These are phyloP conservation scores for Plectosphaerella cucumerina DNA, from an alignment of 2,329 filamentous ascomycete genomes.

Conservation along the genomic window DNA sequence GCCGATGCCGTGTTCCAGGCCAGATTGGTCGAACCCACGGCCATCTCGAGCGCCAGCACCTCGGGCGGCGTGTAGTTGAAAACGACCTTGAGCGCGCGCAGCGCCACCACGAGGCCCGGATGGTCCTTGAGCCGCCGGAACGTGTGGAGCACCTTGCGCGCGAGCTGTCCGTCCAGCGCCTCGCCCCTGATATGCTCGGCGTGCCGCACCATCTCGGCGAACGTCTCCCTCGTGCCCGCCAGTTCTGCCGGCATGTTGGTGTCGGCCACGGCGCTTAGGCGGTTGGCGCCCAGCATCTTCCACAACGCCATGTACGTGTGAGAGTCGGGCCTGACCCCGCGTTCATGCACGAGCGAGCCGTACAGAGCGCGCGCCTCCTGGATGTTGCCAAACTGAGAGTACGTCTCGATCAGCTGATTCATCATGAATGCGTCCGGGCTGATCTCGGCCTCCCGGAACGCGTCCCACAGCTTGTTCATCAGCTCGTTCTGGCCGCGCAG, in stretches of 20 bases:
- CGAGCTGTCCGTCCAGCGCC: conserved; percentile 41
- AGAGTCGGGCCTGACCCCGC: conserved; percentile 54
- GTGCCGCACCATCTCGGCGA: conserved; percentile 45
- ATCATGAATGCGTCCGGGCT: conserved; percentile 69
- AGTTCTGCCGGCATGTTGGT: conserved; percentile 24
- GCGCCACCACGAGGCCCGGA: conserved; percentile 41
- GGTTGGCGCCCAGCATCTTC: conserved; percentile 52
- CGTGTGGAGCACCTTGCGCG: conserved; percentile 45
- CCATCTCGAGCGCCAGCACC: conserved; percentile 41
- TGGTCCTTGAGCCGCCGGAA: conserved; percentile 42
- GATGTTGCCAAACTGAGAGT: conserved; percentile 55
- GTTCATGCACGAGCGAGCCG: conserved; percentile 43
- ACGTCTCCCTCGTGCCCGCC: conserved; percentile 34
- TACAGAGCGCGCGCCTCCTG: conserved; percentile 53
- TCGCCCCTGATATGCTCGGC: conserved; percentile 37
- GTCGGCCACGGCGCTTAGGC: conserved; percentile 30
- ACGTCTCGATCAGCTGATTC: conserved; percentile 70
- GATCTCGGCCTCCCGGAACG: conserved; percentile 60
- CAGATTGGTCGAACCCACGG: conserved; percentile 39
- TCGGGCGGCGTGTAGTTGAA: conserved; percentile 42
- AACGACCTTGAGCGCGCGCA: conserved; percentile 35
- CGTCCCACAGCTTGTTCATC: conserved; percentile 57
- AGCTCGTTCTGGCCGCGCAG: conserved; percentile 53
- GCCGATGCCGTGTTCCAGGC: conserved; percentile 34
- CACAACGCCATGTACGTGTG: conserved; percentile 68